These are phyloP conservation scores for Triglochin maritima DNA, from an alignment of 106 monocot species.

Conservation along the genomic window DNA sequence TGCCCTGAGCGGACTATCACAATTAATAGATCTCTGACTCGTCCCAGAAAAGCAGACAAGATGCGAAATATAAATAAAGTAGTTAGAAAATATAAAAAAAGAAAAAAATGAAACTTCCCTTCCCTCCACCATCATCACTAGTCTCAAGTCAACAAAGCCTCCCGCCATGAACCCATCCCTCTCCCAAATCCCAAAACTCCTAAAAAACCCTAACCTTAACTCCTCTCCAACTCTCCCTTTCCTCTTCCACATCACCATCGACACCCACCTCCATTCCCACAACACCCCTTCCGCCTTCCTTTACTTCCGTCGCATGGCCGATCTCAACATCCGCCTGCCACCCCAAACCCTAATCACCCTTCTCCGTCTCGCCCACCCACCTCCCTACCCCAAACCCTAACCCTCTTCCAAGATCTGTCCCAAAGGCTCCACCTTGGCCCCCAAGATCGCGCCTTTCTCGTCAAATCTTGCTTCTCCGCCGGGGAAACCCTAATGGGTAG, in stretches of 20 bases:
- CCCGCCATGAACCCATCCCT: neutral
- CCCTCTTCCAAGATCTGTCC: neutral
- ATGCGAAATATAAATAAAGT: too few relatives aligned
- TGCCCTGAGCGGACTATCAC: too few relatives aligned
- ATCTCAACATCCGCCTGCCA: neutral
- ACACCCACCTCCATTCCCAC: slow-evolving; percentile 1
- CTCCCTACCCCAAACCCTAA: neutral
- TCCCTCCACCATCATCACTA: too few relatives aligned
- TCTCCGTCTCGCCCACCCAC: neutral
- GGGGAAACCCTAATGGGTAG: neutral
- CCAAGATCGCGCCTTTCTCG: neutral
- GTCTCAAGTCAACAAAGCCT: neutral
- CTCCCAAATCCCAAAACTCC: neutral
- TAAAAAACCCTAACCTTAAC: neutral
- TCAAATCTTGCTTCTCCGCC: neutral
- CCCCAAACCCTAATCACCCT: neutral
- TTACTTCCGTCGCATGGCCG: neutral
- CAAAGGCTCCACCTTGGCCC: neutral
- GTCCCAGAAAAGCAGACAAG: too few relatives aligned
- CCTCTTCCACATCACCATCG: neutral
- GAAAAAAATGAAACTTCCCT: too few relatives aligned
- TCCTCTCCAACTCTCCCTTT: neutral
- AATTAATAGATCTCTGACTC: too few relatives aligned
- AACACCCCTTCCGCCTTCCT: neutral
- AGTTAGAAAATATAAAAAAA: too few relatives aligned